phyloP scores from a whole-genome alignment of 805 yeast species.

The Starmerella ratchasimensis region DNA sequence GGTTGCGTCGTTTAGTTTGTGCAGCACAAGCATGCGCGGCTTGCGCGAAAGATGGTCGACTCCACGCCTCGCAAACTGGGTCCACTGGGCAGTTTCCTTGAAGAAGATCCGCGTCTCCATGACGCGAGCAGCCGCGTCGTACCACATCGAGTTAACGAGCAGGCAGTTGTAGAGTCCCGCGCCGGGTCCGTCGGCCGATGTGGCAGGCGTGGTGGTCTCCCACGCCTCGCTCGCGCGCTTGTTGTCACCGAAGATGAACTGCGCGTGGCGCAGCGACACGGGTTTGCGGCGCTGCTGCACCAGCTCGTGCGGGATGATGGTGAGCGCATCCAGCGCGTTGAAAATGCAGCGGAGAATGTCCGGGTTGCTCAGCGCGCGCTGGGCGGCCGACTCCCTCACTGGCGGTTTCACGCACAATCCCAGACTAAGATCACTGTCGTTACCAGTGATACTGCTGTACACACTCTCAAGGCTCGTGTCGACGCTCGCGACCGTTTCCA shows the following conservation, averaged over 20 bases:
- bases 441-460: too few relatives aligned
- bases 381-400: slow-evolving; percentile 18
- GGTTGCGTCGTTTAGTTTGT: slow-evolving; percentile 44
- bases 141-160: slow-evolving; percentile 56
- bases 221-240: slow-evolving; percentile 37
- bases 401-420: too few relatives aligned
- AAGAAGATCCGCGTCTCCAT: slow-evolving; percentile 46
- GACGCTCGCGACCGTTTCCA: too few relatives aligned
- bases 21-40: slow-evolving; percentile 41
- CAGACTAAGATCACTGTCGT: too few relatives aligned
- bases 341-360: slow-evolving; percentile 57
- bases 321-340: slow-evolving; percentile 43
- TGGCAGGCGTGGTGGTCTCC: slow-evolving; percentile 16
- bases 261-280: slow-evolving; percentile 52
- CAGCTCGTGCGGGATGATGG: slow-evolving; percentile 46
- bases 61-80: slow-evolving; percentile 28
- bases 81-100: slow-evolving; percentile 35
- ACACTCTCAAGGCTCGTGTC: too few relatives aligned
- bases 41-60: slow-evolving; percentile 16
- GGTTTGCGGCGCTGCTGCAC: slow-evolving; percentile 55
- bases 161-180: slow-evolving; percentile 44
- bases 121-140: slow-evolving; percentile 39
- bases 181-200: slow-evolving; percentile 10
- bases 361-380: slow-evolving; percentile 54
- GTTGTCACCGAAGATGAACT: slow-evolving; percentile 46